phyloP scores from a whole-genome alignment of 768 basidiomycete species.

The Pisolithus albus region DNA sequence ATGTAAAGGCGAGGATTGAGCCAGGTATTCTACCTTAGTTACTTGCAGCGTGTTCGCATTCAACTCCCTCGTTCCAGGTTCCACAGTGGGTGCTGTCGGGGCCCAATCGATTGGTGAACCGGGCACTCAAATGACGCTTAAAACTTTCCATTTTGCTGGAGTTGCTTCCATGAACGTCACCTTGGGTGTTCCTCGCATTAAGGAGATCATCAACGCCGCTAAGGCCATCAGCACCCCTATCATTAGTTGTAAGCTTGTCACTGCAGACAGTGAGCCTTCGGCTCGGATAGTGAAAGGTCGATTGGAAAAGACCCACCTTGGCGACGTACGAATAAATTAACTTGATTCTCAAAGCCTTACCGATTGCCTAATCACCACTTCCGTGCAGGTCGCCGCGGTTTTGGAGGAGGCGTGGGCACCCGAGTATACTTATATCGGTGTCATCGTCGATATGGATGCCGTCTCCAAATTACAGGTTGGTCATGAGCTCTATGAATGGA shows the following conservation, averaged over 20 bases:
- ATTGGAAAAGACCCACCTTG: slow-evolving; percentile 88
- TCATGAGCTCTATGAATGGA: neutral
- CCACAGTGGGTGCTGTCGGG: slow-evolving; percentile 96
- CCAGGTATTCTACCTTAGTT: slow-evolving; percentile 49
- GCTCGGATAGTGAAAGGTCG: slow-evolving; percentile 97
- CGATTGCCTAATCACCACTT: neutral
- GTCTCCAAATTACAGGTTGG: slow-evolving; percentile 81
- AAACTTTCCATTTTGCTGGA: slow-evolving; percentile 99
- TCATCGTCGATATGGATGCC: slow-evolving; percentile 85
- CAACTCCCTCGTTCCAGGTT: slow-evolving; percentile 44
- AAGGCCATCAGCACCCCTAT: slow-evolving; percentile 96
- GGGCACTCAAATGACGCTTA: slow-evolving; percentile 98
- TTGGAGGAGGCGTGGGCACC: slow-evolving; percentile 96
- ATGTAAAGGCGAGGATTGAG: slow-evolving; percentile 93
- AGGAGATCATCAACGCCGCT: slow-evolving; percentile 99
- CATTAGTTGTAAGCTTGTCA: slow-evolving; percentile 92
- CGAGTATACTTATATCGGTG: slow-evolving; percentile 86
- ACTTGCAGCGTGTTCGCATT: neutral
- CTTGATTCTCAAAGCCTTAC: neutral
- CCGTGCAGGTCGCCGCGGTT: slow-evolving; percentile 65
- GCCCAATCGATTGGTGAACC: slow-evolving; percentile 99
- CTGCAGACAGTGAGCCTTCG: slow-evolving; percentile 79
- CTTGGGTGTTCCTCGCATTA: slow-evolving; percentile 98
- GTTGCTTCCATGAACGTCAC: slow-evolving; percentile 99
- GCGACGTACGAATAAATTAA: slow-evolving; percentile 60